A percentile compares a stretch with the other conserved stretches of the same genome.
phyloP scores from a whole-genome alignment of 2,329 filamentous ascomycete genomes.

The Emergomyces africanus region DNA sequence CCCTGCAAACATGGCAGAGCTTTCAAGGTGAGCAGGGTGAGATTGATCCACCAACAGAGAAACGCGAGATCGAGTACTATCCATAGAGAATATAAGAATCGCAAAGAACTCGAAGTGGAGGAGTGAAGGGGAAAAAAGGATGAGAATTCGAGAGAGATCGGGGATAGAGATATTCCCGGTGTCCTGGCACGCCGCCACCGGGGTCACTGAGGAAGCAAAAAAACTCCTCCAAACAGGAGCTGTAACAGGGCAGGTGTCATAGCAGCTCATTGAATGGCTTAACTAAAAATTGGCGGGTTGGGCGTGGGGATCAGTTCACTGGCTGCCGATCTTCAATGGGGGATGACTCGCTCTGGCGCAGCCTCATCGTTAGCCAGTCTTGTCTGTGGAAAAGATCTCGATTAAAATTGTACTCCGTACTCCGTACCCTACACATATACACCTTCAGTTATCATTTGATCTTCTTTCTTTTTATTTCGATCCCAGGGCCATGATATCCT shows the following conservation, averaged over 20 bases:
- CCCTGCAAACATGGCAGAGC: not conserved
- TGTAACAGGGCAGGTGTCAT: constrained; percentile 2
- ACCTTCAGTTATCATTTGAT: too few relatives aligned
- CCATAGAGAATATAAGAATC: too few relatives aligned
- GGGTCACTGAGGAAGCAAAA: not conserved
- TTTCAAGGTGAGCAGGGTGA: not conserved
- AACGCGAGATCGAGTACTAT: not conserved
- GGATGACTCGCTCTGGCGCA: not conserved
- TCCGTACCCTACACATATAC: too few relatives aligned
- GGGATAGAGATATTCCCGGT: not conserved
- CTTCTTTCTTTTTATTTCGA: too few relatives aligned
- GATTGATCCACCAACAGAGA: too few relatives aligned
- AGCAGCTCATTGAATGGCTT: not conserved
- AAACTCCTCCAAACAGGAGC: not conserved
- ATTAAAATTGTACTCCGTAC: too few relatives aligned
- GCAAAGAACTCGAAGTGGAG: too few relatives aligned
- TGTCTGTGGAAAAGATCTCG: not conserved
- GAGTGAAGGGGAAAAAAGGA: not conserved
- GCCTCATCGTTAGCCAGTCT: not conserved
- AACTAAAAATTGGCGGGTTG: not conserved
- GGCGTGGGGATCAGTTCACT: not conserved
- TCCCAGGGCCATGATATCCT: too few relatives aligned
- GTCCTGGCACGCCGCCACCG: not conserved
- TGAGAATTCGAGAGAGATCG: not conserved
- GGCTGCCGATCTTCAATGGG: not conserved